Evolutionary conservation across 441 rosid species (phyloP).

Genomic region (Eruca vesicaria): DNA sequence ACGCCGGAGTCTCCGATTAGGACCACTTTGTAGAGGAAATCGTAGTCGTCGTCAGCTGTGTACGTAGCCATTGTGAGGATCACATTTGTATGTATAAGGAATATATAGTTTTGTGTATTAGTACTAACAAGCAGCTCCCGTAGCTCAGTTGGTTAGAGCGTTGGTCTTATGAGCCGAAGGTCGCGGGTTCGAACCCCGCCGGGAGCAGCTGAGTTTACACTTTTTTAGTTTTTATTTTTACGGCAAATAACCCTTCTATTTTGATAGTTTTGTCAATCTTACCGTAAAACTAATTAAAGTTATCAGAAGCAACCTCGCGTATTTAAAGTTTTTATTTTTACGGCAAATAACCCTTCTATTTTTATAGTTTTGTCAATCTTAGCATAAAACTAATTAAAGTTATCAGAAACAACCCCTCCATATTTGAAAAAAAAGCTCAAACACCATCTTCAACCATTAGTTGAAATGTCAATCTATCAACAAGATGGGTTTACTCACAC

Average conservation of each 20-base stretch:
- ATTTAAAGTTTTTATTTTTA: too few species aligned
- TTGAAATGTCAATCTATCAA: constrained; percentile 33
- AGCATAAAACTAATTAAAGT: neutral
- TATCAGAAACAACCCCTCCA: constrained; percentile 2
- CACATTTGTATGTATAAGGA: neutral
- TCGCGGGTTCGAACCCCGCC: constrained; percentile 96
- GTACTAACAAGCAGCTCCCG: constrained; percentile 36
- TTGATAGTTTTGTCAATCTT: neutral
- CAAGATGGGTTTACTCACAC: constrained; percentile 25
- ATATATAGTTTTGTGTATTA: neutral
- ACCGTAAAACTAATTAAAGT: neutral
- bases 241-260: neutral
- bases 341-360: neutral
- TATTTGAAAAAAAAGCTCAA: constrained; percentile 24
- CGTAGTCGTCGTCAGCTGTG: neutral
- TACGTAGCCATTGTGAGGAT: neutral
- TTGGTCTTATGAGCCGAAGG: constrained; percentile 99
- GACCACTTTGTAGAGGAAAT: neutral
- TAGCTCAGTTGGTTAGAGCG: constrained; percentile 99
- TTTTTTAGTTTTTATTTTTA: neutral
- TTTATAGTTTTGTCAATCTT: neutral
- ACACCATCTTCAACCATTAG: constrained; percentile 20
- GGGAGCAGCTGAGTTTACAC: constrained; percentile 35
- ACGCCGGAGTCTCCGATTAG: neutral
- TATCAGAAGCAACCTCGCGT: neutral